phyloP scores from a whole-genome alignment of 306 rosid species.

The Aeschynomene evenia region DNA sequence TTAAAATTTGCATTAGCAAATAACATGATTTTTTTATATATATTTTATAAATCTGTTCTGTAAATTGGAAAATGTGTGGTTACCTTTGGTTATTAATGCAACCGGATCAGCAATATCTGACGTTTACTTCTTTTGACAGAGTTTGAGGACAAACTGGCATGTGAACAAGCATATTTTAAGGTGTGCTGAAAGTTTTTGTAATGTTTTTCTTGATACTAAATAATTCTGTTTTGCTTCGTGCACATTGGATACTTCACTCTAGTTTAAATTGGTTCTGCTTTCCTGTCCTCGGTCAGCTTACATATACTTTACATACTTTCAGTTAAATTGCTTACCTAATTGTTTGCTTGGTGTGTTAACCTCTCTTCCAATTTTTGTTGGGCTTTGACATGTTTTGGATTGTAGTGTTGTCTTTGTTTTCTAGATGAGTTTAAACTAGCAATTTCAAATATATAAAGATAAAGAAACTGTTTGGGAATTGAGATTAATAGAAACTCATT shows the following conservation, averaged over 20 bases:
- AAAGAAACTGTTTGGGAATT: not conserved
- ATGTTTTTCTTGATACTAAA: not conserved
- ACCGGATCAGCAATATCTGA: constrained; percentile 27
- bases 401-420: not conserved
- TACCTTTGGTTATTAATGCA: constrained; percentile 6
- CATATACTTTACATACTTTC: not conserved
- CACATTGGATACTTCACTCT: constrained; percentile 9
- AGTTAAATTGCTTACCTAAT: constrained; percentile 16
- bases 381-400: not conserved
- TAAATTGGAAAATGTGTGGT: constrained; percentile 17
- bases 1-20: constrained; percentile 7
- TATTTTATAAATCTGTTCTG: constrained; percentile 14
- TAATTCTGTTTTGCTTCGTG: constrained; percentile 1
- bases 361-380: constrained; percentile 10
- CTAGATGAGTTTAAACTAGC: not conserved
- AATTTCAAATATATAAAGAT: constrained; percentile 6
- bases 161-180: constrained; percentile 96
- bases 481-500: not conserved
- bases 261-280: not conserved
- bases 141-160: constrained; percentile 67
- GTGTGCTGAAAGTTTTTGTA: constrained; percentile 43
- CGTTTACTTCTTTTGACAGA: constrained; percentile 50
- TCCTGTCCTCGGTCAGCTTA: constrained; percentile 17
- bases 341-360: not conserved
- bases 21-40: not conserved